phyloP scores from a whole-genome alignment of 306 rosid genomes.

The Albizia julibrissin region DNA sequence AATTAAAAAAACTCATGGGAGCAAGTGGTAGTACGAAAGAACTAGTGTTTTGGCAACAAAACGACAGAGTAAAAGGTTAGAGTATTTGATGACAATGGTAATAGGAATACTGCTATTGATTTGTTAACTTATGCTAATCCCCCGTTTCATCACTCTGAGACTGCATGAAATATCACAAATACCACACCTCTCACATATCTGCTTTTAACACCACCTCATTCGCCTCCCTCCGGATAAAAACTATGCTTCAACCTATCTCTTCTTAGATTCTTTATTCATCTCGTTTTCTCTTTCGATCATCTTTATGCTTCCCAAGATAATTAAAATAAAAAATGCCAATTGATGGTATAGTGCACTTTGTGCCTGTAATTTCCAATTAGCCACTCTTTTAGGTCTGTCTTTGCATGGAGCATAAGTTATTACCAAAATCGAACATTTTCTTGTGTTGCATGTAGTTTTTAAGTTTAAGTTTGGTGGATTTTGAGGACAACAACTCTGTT shows the following conservation, averaged over 20 bases:
- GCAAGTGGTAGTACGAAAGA: too few relatives aligned
- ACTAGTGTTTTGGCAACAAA: too few relatives aligned
- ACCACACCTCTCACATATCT: not conserved
- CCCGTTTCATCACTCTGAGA: conserved; percentile 16
- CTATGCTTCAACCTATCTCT: not conserved
- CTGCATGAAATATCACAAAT: not conserved
- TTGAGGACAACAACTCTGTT: conserved; percentile 4
- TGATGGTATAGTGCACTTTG: not conserved
- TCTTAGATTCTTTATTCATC: not conserved
- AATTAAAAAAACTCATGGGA: too few relatives aligned
- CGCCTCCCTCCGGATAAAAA: not conserved
- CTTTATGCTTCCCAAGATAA: conserved; percentile 11
- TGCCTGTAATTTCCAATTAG: conserved; percentile 11
- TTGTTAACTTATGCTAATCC: too few relatives aligned
- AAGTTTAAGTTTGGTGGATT: not conserved
- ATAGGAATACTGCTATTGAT: too few relatives aligned
- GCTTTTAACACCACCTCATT: not conserved
- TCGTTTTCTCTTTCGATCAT: not conserved
- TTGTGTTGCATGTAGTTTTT: conserved; percentile 19
- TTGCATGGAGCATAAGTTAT: too few relatives aligned
- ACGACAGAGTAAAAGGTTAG: too few relatives aligned
- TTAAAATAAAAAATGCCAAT: not conserved
- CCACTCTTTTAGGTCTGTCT: not conserved
- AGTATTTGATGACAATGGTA: too few relatives aligned
- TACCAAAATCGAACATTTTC: conserved; percentile 11